Base-by-base conservation (phyloP, 2,329 filamentous ascomycete genomes). In the Epichloe coenophiala region DNA sequence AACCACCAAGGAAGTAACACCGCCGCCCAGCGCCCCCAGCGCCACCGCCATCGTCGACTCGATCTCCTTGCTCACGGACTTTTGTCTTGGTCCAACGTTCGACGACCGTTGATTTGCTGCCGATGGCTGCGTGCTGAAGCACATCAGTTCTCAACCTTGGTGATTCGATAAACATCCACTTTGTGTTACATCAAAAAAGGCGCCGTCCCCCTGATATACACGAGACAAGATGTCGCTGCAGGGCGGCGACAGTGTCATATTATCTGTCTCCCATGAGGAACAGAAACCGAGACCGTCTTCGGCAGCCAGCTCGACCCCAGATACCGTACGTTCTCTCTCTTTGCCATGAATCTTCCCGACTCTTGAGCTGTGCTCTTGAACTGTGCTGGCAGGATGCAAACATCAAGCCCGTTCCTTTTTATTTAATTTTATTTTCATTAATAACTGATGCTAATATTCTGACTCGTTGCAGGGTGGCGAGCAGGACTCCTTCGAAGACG, bases 401-500 rank as follows among this genome's bases (percentile, higher is more conserved):
- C 8, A 41, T 38, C 27, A n/a, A 17, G 27, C 31, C 15, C 6
- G 33, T 39, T 19, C 13, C 27, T 13, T 31, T 11, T 13, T 7
- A 15, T 19, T 11, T 7, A 9, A 6, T 27, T 27, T 1, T 31
- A 1, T 4, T 31, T 31, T 31, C 8, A 11, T 31, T 4, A 11
- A 31, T 17, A 13, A 17, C 35, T 21, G 8, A 13, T 38, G 44
- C 36, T 47, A 6, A 45, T 31, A 17, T 49, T 51, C 51, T 57
- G 51, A 59, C 57, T 46, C 54, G 51, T 31, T 23, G 27, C 51
- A 69, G 65, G 52, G 53, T 39, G 56, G 57, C 37, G 67, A 67
- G 33, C 53, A 61, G 35, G 67, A 69, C 39, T 58, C 78, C 15
- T 95, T 94, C 61, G 88, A 95, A 69, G 88, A 95, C 73, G 88